Evolutionary conservation across 495 filamentous ascomycete genomes (phyloP), one percentile per base, ranked within the genome.

Genomic region (Penicillium egyptiacum): DNA sequence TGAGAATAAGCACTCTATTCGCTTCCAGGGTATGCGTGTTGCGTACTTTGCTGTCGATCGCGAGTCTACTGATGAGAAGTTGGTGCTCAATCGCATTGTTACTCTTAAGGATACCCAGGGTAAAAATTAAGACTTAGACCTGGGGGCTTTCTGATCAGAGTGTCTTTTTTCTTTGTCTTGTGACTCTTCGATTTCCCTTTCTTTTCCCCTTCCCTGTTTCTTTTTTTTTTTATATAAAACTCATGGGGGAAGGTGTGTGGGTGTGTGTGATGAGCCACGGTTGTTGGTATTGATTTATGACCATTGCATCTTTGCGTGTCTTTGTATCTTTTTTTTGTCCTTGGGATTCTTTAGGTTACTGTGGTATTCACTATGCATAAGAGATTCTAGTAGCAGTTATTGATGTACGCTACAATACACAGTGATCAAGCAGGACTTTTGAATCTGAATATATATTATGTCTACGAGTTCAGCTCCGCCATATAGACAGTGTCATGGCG

Each of bases 1-100:
- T 54, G 55, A 60, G 11, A 42, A 53, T 19, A 80, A 85, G 62
- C 74, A 93, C 70, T 86, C 82, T 45, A 87, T 96, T 1, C 79
- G 95, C 19, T 98, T 98, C 81, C 95, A 98, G 76, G 94, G 84
- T 12, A 84, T 97, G 82, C 82, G 95, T 19, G 86, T 92, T 48
- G 94, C 85, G 12, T 98, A 97, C 70, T 97, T 81, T 75, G 75
- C 85, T 35, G 70, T 96, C 67, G 94, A 98, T 69, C 81, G 80
- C 8, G 92, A 96, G 64, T 85, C 81, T n/a, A 88, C 81, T 3
- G 83, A 84, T 30, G 87, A 87, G 31, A 88, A 85, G 65, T 73
- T 96, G 46, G 84, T 98, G 53, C 72, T 98, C 26, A 98, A 97
- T 75, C 82, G 90, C 40, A 97, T 98, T 65, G 92, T 97, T 35